Conservation (phyloP, 192 early-diverging fungal species). For the Backusella tuberculispora region DNA sequence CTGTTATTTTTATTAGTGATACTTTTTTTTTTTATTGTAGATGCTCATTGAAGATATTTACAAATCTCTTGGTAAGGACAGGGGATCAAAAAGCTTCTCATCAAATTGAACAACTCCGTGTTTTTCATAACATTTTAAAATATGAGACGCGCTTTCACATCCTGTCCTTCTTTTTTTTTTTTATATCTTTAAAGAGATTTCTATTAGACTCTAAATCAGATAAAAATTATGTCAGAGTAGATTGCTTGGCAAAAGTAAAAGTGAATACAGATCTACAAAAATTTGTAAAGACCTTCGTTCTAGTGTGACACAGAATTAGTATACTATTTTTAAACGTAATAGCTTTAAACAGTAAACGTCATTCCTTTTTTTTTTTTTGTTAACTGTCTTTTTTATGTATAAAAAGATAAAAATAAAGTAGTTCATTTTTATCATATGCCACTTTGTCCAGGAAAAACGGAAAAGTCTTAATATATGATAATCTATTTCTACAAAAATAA, state of each 20-base stretch:
- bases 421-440: background rate
- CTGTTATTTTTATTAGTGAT: too few species aligned
- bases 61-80: too few species aligned
- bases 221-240: background rate
- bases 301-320: background rate
- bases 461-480: background rate
- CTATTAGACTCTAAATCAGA: background rate
- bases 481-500: background rate
- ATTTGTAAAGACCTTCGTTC: background rate
- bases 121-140: too few species aligned
- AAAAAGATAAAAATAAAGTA: background rate
- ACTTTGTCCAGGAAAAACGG: background rate
- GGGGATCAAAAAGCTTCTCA: too few species aligned
- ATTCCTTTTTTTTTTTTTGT: background rate
- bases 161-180: too few species aligned
- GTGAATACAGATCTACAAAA: slow-evolving; percentile 15
- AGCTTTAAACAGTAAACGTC: background rate
- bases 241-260: background rate
- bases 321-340: slow-evolving; percentile 9
- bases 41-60: too few species aligned
- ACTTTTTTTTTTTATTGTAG: too few species aligned
- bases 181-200: too few species aligned
- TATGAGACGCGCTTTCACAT: too few species aligned
- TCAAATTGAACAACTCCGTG: too few species aligned
- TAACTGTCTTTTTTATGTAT: too few species aligned